Percentiles rank a stretch among this genome's conserved stretches.
Conservation (phyloP, 306 rosid species). For the Luffa aegyptiaca region DNA sequence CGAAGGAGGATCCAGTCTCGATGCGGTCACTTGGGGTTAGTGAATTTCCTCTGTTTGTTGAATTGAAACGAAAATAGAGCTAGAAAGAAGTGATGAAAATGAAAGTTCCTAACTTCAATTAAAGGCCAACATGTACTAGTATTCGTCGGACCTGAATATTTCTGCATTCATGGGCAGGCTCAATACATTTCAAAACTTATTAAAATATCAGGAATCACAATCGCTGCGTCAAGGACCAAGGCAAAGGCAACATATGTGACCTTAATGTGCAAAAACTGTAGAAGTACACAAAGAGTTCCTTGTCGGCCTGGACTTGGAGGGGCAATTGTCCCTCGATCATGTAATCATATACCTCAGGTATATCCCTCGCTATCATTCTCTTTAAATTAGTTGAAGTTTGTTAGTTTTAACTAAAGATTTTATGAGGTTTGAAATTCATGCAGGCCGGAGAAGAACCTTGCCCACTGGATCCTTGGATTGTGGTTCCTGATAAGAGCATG, state of each 20-base stretch:
- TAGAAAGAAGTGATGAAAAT: neutral
- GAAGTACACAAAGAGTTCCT: conserved; percentile 63
- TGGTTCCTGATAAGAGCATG: conserved; percentile 89
- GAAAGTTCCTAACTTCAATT: neutral
- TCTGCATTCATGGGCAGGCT: conserved; percentile 38
- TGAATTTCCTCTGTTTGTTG: neutral
- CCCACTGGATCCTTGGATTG: conserved; percentile 92
- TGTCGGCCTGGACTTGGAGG: conserved; percentile 98
- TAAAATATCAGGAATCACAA: conserved; percentile 82
- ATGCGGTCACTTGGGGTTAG: conserved; percentile 87
- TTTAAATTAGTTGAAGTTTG: neutral
- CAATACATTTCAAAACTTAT: conserved; percentile 74
- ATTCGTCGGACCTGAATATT: neutral
- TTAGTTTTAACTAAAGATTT: neutral
- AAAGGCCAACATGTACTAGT: neutral
- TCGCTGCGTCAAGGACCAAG: conserved; percentile 93
- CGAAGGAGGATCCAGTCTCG: conserved; percentile 65
- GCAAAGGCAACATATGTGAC: conserved; percentile 97
- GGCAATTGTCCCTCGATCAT: conserved; percentile 89
- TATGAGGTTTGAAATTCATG: conserved; percentile 4
- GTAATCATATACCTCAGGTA: conserved; percentile 92
- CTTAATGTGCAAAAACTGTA: conserved; percentile 80
- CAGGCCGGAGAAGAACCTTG: conserved; percentile 96
- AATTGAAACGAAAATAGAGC: neutral
- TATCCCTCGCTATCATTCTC: neutral